These are phyloP conservation scores for Heracleum sosnowskyi DNA, from an alignment of 129 eudicot genomes.

Conservation along the genomic window DNA sequence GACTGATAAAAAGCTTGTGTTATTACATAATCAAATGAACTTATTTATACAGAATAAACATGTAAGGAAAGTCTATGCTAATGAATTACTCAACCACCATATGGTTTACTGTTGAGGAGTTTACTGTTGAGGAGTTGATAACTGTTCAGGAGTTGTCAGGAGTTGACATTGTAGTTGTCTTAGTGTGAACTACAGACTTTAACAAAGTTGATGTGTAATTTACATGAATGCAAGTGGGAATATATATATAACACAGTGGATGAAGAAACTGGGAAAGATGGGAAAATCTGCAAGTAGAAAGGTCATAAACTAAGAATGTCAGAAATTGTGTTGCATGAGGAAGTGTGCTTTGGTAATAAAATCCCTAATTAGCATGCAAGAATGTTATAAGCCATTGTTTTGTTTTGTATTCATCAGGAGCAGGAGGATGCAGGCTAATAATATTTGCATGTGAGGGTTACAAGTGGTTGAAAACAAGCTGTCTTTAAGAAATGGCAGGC, in stretches of 20 bases:
- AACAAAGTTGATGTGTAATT: not conserved
- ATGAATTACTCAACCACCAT: too few relatives aligned
- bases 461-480: conserved; percentile 1
- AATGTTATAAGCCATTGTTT: not conserved
- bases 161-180: too few relatives aligned
- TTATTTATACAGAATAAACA: too few relatives aligned
- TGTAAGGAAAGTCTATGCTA: too few relatives aligned
- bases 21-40: too few relatives aligned
- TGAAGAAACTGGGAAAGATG: not conserved
- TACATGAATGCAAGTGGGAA: not conserved
- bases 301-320: not conserved
- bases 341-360: not conserved
- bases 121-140: too few relatives aligned
- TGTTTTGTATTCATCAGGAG: too few relatives aligned
- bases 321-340: not conserved
- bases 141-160: too few relatives aligned
- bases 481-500: not conserved
- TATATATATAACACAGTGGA: not conserved
- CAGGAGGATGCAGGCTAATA: not conserved
- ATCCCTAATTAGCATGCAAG: not conserved
- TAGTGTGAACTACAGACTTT: too few relatives aligned
- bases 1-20: too few relatives aligned
- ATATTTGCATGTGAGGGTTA: conserved; percentile 1
- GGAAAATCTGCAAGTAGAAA: not conserved
- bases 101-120: too few relatives aligned